Base-by-base conservation (phyloP, 2,329 filamentous ascomycete species). In the Arthroderma uncinatum region DNA sequence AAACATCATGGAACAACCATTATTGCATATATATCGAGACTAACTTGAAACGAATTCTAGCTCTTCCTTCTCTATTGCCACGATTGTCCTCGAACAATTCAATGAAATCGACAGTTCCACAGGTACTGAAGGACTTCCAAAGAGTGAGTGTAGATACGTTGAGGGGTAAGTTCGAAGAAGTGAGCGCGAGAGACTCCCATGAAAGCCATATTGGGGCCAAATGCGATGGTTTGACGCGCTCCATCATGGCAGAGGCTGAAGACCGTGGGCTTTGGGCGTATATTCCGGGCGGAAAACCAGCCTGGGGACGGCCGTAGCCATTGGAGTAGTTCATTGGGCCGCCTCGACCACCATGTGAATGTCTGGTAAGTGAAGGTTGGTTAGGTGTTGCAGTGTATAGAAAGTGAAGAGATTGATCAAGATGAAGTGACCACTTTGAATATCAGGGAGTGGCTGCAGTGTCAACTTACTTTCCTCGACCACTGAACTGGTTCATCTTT, bases 31-130 rank as follows among this genome's bases (percentile, higher is more conserved):
- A 30, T 33, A 10, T 33, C 2, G 30, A 1, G 14, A 62, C 64
- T 39, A 61, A 74, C 65, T 76, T 78, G 60, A 87, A 86, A 1
- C 72, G 73, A 34, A 87, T 68, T 16, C 72, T 76, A 1, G 74
- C 82, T 23, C 42, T 67, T 0, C 72, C 70, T 33, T 69, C 68
- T 56, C 70, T 65, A 25, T 70, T 58, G n/a, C 78, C 71, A 30
- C 70, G 61, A 4, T 62, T 59, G 53, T 72, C 65, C 50, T 80
- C 76, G 53, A 74, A 77, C 1, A 86, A 71, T 12, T 85, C 80
- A 36, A 87, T 79, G 36, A 71, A 78, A 2, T 68, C 69, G 10
- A 88, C 75, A 4, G 70, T 71, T 0, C 84, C 83, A 58, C 82
- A 73, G 0, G 63, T 59, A 1, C 70, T 67, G 60, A 89, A 80